Evolutionary conservation across 148 eudicot species (phyloP), one percentile per base, ranked within the genome.

Genomic region (Nyssa sinensis): DNA sequence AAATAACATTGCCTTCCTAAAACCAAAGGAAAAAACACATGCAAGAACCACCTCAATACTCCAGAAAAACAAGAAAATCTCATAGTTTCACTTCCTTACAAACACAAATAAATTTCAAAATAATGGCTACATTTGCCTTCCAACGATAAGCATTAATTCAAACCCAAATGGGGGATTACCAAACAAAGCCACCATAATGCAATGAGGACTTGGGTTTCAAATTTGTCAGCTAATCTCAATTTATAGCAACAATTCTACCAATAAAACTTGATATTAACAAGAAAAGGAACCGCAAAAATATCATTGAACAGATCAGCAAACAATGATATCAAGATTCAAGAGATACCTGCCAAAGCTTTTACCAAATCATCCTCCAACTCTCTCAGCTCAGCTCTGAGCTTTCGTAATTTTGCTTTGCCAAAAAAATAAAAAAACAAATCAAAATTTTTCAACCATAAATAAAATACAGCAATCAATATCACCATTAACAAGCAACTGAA

Each of bases 281-380:
- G 7, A 29, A 69, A 24, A n/a, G 57, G 7, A 69, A 77, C 47
- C 19, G 24, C n/a, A 53, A n/a, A n/a, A 62, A 58, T 30, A 28
- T 60, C 21, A 61, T 30, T 35, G 51, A 6, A 14, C 58, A 1
- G 1, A 67, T 35, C 28, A 53, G 30, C 29, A 25, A 62, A 6
- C 35, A n/a, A n/a, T n/a, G 27, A 58, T 49, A 25, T 25, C 65
- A 24, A 51, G 75, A 35, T 59, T n/a, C n/a, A n/a, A n/a, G n/a
- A n/a, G n/a, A n/a, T 86, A 94, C 98, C 95, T 83, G 97, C 79
- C 65, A 94, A 82, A 62, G 89, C 88, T 77, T 85, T 88, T 76
- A 91, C 93, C 77, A 92, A 74, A 65, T 85, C 83, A 81, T 86
- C 98, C 78, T 92, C 96, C 30, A 80, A 83, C 60, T 85, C 88